Percentiles rank a stretch among this genome's conserved stretches.
These are phyloP conservation scores for Phanerodontia chrysosporium DNA, from an alignment of 768 basidiomycete genomes.

Conservation along the genomic window DNA sequence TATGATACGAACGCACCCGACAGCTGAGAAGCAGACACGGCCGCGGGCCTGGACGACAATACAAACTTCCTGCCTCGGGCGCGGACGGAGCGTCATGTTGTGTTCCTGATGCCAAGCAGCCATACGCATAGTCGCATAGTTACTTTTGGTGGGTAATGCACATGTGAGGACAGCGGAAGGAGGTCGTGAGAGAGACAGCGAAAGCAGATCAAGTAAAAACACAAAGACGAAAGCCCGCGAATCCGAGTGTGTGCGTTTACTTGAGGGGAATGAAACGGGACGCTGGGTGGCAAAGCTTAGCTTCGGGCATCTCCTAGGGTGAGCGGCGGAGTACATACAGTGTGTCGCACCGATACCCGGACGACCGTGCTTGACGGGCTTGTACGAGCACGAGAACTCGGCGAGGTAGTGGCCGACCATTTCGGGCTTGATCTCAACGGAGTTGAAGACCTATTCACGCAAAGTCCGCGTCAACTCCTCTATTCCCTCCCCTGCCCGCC, in stretches of 20 bases:
- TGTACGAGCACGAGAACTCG: conserved; percentile 96
- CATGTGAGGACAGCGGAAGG: conserved; percentile 17
- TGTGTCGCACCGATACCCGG: conserved; percentile 97
- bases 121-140: conserved; percentile 33
- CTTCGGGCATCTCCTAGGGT: neutral
- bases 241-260: conserved; percentile 43
- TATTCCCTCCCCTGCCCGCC: no score
- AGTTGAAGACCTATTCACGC: conserved; percentile 72
- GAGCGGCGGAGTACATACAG: conserved; percentile 48
- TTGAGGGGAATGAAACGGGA: conserved; percentile 96
- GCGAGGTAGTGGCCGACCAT: conserved; percentile 99
- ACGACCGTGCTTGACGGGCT: conserved; percentile 99
- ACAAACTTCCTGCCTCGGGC: neutral
- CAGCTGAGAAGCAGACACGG: neutral
- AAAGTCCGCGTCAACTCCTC: no score
- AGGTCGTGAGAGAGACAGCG: conserved; percentile 6
- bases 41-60: neutral
- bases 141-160: conserved; percentile 29
- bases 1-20: neutral
- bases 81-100: neutral
- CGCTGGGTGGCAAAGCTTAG: conserved; percentile 35
- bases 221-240: conserved; percentile 19
- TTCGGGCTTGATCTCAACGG: conserved; percentile 99
- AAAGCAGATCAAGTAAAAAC: conserved; percentile 23
- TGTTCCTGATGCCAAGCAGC: neutral